A percentile compares a stretch with the other conserved stretches of the same genome.
Evolutionary conservation across 106 monocot genomes (phyloP).

Genomic region (Acanthochlamys bracteata): DNA sequence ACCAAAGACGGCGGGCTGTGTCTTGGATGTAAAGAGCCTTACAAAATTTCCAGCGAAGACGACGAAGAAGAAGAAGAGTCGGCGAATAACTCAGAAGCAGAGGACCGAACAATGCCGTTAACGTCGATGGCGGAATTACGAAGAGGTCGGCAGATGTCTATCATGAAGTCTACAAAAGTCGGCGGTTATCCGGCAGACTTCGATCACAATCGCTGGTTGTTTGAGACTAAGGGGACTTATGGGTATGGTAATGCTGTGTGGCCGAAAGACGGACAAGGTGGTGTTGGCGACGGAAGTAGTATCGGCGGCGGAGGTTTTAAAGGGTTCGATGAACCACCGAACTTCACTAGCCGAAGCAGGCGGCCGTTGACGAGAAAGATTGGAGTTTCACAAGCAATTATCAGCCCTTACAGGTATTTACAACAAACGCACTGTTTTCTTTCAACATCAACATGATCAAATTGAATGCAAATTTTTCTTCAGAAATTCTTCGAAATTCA

Average conservation of each 20-base stretch:
- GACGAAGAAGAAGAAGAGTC: conserved; percentile 7
- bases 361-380: conserved; percentile 65
- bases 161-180: conserved; percentile 45
- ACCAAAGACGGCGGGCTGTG: conserved; percentile 24
- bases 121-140: conserved; percentile 45
- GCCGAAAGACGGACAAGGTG: conserved; percentile 48
- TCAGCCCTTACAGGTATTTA: conserved; percentile 76
- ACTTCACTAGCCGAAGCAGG: conserved; percentile 25
- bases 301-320: conserved; percentile 12
- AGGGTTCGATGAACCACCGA: conserved; percentile 46
- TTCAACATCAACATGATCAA: no score
- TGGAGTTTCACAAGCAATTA: conserved; percentile 47
- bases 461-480: no score
- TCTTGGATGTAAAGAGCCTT: conserved; percentile 67
- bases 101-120: conserved; percentile 23
- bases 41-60: conserved; percentile 21
- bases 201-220: conserved; percentile 67
- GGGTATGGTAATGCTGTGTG: conserved; percentile 80
- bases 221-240: conserved; percentile 77
- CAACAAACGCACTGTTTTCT: no score
- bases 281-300: conserved; percentile 2
- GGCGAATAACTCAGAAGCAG: conserved; percentile 13
- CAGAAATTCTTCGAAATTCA: neutral
- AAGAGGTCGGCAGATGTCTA: conserved; percentile 25
- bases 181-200: conserved; percentile 36